Percentiles rank a stretch among this genome's conserved stretches.
phyloP scores from a whole-genome alignment of 1,284 basidiomycete species.

The Ustilago curta region DNA sequence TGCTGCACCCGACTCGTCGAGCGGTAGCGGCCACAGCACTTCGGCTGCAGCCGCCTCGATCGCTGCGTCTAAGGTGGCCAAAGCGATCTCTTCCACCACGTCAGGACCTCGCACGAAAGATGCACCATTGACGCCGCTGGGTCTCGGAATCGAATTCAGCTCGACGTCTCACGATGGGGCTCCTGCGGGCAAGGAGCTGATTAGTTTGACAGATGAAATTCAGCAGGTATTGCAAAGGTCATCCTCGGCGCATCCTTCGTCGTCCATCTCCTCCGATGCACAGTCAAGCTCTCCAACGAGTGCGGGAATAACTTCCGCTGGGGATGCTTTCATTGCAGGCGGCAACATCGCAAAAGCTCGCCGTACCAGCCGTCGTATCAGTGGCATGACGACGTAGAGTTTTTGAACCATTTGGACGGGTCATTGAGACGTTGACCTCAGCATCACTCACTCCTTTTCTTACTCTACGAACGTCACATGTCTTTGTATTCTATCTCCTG shows the following conservation, averaged over 20 bases:
- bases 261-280: conserved; percentile 18
- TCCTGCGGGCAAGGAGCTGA: conserved; percentile 19
- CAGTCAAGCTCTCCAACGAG: conserved; percentile 24
- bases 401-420: background rate
- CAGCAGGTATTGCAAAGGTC: conserved; percentile 21
- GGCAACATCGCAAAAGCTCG: conserved; percentile 18
- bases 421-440: background rate
- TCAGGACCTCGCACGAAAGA: conserved; percentile 10
- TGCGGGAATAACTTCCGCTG: conserved; percentile 14
- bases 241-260: conserved; percentile 12
- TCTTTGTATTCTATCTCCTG: background rate
- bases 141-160: conserved; percentile 38
- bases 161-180: background rate
- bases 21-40: background rate
- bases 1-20: background rate
- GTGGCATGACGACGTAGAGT: conserved; percentile 26
- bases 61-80: conserved; percentile 36
- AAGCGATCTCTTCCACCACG: conserved; percentile 20
- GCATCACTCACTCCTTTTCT: conserved; percentile 6
- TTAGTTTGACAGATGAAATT: conserved; percentile 17
- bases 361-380: conserved; percentile 30
- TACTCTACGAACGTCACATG: background rate
- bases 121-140: conserved; percentile 11
- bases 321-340: background rate
- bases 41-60: conserved; percentile 21